Evolutionary conservation across 2,329 filamentous ascomycete genomes (phyloP), one percentile per base, ranked within the genome.

Genomic region (Aspergillus sp.): DNA sequence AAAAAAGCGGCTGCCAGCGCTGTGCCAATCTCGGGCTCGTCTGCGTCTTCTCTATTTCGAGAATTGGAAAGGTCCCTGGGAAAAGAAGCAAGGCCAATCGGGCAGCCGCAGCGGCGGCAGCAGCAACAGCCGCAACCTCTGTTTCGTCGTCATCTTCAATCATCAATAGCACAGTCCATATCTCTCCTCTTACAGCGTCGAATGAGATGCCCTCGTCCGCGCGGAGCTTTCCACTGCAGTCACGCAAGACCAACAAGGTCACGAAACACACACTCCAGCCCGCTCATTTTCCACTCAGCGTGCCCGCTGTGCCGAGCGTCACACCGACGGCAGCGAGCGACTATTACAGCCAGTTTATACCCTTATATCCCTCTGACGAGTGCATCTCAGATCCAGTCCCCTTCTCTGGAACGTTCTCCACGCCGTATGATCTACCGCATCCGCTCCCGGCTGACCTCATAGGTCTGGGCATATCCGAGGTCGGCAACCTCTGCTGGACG

Each of bases 81-180:
- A 58, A 58, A 42, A 36, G 56, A 38, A 56, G 56, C 22, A 56
- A 56, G 38, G 56, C 53, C 33, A 58, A 58, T 45, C 53, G 56
- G 6, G 56, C 47, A 4, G 49, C 53, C 19, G 50, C 48, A 14
- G 45, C 50, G 9, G 49, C 49, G 2, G 49, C 49, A 9, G 50
- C 45, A 2, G 45, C 47, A 1, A 41, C 50, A 36, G 47, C 38
- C 47, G 24, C 41, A 19, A 22, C 38, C 16, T 30, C 16, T 43
- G 16, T 22, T 16, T 14, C 47, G 16, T 38, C 49, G 38, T 58
- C 43, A 36, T 47, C 43, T 24, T 63, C 46, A 57, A 60, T 3
- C 54, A 63, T 33, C 55, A 68, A 33, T 63, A 68, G 51, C 57
- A 64, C 41, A 65, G 65, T 26, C 56, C 61, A 41, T 65, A 67